Evolutionary conservation across 2,329 filamentous ascomycete genomes (phyloP), one percentile per base, ranked within the genome.

Genomic region (Pleomassaria siparia): DNA sequence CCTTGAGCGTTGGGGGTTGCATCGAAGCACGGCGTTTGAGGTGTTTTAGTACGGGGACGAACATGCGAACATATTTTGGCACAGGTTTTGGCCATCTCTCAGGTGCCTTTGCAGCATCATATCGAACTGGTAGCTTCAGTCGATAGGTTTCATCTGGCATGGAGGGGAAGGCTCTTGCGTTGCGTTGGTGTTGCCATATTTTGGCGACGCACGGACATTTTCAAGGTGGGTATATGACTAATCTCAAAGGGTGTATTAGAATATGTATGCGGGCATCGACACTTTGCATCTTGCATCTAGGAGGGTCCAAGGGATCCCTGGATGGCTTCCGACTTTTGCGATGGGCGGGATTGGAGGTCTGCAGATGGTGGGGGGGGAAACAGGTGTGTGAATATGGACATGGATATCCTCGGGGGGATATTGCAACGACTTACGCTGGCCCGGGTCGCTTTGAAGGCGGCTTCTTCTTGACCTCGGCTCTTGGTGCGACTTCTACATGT

Each of bases 1-100:
- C 16, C 15, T 16, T 10, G 15, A n/a, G n/a, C n/a, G n/a, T n/a
- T n/a, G n/a, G n/a, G 22, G 16, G 15, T 22, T 40, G 37, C 37
- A 40, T 40, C 28, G 4, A n/a, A 40, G 37, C 24, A 9, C 10
- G 37, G 37, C 37, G 37, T 40, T 40, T 13, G 6, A 3, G 37
- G 37, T 24, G 35, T 12, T 18, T 20, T n/a, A 35, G 32, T 16
- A 35, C 32, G 35, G 35, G 13, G n/a, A 37, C 35, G 35, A 37
- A n/a, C 35, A 37, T 24, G 24, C 35, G 35, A 37, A n/a, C n/a
- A n/a, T 12, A 37, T 37, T 37, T 37, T 37, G 35, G 35, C 12
- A 10, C 4, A 37, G 35, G 3, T 37, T 37, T 22, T 37, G 35
- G 35, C 35, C 18, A 37, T 37, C 24, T 36, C 24, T 22, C 20